A percentile compares a stretch with the other conserved stretches of the same genome.
phyloP scores from a whole-genome alignment of 1,139 yeast genomes.

The Entelexis sorbosivorans region DNA sequence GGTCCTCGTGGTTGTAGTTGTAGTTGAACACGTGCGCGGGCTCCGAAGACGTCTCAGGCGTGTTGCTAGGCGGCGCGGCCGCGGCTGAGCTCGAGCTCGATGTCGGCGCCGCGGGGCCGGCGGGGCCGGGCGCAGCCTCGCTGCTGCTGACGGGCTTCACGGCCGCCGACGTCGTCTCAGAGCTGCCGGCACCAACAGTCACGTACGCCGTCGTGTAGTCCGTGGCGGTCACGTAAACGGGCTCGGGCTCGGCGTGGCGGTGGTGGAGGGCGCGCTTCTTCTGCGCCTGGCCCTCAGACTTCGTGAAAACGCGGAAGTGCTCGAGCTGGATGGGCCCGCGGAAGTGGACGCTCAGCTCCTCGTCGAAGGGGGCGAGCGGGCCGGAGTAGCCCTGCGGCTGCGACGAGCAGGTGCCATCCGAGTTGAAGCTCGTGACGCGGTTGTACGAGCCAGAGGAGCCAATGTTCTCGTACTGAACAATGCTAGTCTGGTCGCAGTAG shows the following conservation, averaged over 20 bases:
- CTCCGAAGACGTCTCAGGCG: slow-evolving; percentile 3
- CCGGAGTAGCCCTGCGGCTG: slow-evolving; percentile 53
- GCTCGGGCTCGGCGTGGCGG: slow-evolving; percentile 49
- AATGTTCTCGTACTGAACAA: slow-evolving; percentile 56
- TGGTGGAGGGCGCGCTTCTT: slow-evolving; percentile 37
- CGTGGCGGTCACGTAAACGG: slow-evolving; percentile 31
- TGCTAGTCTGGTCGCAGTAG: slow-evolving; percentile 62
- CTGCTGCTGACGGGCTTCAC: background rate
- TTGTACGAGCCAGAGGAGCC: slow-evolving; percentile 74
- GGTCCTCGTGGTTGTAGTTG: slow-evolving; percentile 23
- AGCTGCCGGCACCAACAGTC: slow-evolving; percentile 44
- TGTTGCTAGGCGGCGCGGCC: slow-evolving; percentile 9
- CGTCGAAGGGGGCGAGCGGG: slow-evolving; percentile 67
- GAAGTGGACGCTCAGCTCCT: slow-evolving; percentile 84
- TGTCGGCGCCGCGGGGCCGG: slow-evolving; percentile 11
- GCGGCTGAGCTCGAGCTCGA: slow-evolving; percentile 17
- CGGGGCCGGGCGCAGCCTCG: slow-evolving; percentile 3
- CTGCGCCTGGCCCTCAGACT: slow-evolving; percentile 32
- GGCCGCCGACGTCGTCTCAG: slow-evolving; percentile 13
- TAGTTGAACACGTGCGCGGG: slow-evolving; percentile 12
- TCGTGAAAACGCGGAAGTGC: slow-evolving; percentile 69
- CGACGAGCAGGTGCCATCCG: slow-evolving; percentile 51
- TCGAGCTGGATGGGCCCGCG: slow-evolving; percentile 78
- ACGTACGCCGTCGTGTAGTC: slow-evolving; percentile 50
- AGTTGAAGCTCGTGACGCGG: slow-evolving; percentile 62